phyloP scores from a whole-genome alignment of 2,329 filamentous ascomycete species.

The Huntiella bhutanensis region DNA sequence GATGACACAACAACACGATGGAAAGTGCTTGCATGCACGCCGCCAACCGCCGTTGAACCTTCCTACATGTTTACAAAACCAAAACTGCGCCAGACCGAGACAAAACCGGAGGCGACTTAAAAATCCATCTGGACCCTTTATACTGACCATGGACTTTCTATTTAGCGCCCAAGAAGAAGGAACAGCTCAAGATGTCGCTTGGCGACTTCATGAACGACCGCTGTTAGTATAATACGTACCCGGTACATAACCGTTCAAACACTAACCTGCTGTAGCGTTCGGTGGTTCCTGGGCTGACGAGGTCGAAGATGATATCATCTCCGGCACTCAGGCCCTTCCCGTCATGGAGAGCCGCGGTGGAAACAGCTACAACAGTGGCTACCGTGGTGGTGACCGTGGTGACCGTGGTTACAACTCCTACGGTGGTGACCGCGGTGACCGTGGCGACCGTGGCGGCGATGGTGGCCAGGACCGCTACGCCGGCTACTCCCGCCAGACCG shows the following conservation, averaged over 20 bases:
- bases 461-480: not conserved
- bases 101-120: too few species aligned
- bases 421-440: conserved; percentile 1
- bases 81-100: too few species aligned
- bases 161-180: conserved; percentile 78
- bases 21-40: too few species aligned
- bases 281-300: conserved; percentile 95
- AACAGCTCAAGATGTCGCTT: conserved; percentile 92
- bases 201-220: conserved; percentile 82
- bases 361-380: conserved; percentile 18
- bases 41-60: too few species aligned
- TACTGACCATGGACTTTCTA: conserved; percentile 4
- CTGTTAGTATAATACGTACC: not conserved
- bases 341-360: conserved; percentile 25
- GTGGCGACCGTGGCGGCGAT: not conserved
- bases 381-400: conserved; percentile 18
- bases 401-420: conserved; percentile 17
- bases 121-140: too few species aligned
- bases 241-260: not conserved
- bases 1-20: too few species aligned
- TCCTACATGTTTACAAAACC: too few species aligned
- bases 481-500: conserved; percentile 41
- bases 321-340: conserved; percentile 34
- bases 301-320: conserved; percentile 65
- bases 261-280: conserved; percentile 21